Evolutionary conservation across 441 rosid species (phyloP), one percentile per base, ranked within the genome.

Genomic region (Pelargonium fulgidum): DNA sequence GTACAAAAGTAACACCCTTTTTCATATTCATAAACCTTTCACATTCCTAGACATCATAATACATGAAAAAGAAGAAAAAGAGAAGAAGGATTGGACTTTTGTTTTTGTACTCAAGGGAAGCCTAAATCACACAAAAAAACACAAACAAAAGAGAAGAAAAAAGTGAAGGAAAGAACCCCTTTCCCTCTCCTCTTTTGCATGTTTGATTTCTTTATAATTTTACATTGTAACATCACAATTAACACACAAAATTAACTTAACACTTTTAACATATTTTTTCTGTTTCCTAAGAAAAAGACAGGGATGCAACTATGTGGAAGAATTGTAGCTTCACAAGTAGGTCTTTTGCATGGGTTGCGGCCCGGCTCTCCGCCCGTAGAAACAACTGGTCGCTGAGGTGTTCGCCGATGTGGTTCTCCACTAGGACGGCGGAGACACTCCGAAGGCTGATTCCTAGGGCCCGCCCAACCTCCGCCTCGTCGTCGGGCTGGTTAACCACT

Each of bases 371-470:
- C 44, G 88, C 87, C 39, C 92, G 73, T 17, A 63, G 64, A 69
- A 93, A 93, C 69, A 93, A 75, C 82, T 87, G 86, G 66, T 88
- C 86, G 52, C 96, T 84, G 2, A 89, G 89, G 77, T 72, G 72
- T 4, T 93, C 91, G 0, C 98, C 98, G 0, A 91, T 85, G 73
- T 93, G 98, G 68, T 96, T 97, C 45, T 93, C 98, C 0, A 91
- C 97, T 0, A 93, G 86, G 33, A 93, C 98, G 5, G 94, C 98
- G 0, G 93, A 82, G 14, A 89, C 88, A 17, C 94, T 93, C 68
- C 93, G 83, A 77, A 97, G 87, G 70, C 79, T 85, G 41, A 79
- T 87, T 68, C 90, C 88, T 2, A 91, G 68, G 61, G 96, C 96
- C 45, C 80, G 89, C 26, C 97, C 94, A 0, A 91, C 90, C 78